A percentile compares a stretch with the other conserved stretches of the same genome.
These are phyloP conservation scores for Actinomortierella wolfii DNA, from an alignment of 371 early-diverging fungal species.

Conservation along the genomic window DNA sequence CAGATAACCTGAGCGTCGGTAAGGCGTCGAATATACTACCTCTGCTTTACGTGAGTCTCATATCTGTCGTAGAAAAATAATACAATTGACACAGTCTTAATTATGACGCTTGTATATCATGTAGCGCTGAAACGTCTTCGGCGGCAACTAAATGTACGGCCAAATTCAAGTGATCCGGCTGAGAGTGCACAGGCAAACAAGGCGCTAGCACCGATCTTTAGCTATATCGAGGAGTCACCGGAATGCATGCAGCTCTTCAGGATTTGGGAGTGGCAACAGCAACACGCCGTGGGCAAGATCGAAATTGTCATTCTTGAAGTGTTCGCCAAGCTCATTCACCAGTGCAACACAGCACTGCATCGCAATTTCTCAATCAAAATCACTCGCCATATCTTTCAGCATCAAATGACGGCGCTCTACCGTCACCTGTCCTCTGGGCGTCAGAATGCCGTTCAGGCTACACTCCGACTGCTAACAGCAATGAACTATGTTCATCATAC, in stretches of 20 bases:
- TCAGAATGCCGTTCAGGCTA: slow-evolving; percentile 39
- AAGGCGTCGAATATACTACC: too few species aligned
- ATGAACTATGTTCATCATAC: slow-evolving; percentile 48
- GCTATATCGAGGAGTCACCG: slow-evolving; percentile 40
- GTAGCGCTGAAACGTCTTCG: slow-evolving; percentile 35
- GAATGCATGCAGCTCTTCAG: slow-evolving; percentile 42
- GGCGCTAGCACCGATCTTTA: slow-evolving; percentile 21
- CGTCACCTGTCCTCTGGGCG: slow-evolving; percentile 40
- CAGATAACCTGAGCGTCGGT: too few species aligned
- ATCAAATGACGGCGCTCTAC: slow-evolving; percentile 40
- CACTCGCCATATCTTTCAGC: slow-evolving; percentile 37
- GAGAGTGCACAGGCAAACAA: slow-evolving; percentile 39
- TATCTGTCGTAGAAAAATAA: too few species aligned
- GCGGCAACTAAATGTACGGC: slow-evolving; percentile 40
- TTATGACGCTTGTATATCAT: not conserved
- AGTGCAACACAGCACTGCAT: slow-evolving; percentile 44
- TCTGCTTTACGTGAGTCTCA: too few species aligned
- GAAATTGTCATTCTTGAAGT: slow-evolving; percentile 61
- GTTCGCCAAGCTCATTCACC: slow-evolving; percentile 40
- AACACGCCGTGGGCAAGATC: slow-evolving; percentile 81
- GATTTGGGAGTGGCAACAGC: slow-evolving; percentile 57
- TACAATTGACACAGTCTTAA: too few species aligned
- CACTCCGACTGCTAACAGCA: slow-evolving; percentile 53
- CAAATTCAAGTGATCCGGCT: slow-evolving; percentile 36
- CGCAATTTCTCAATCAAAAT: slow-evolving; percentile 32